A percentile compares a stretch with the other conserved stretches of the same genome.
Conservation (phyloP, 768 basidiomycete genomes). For the Imleria badia region DNA sequence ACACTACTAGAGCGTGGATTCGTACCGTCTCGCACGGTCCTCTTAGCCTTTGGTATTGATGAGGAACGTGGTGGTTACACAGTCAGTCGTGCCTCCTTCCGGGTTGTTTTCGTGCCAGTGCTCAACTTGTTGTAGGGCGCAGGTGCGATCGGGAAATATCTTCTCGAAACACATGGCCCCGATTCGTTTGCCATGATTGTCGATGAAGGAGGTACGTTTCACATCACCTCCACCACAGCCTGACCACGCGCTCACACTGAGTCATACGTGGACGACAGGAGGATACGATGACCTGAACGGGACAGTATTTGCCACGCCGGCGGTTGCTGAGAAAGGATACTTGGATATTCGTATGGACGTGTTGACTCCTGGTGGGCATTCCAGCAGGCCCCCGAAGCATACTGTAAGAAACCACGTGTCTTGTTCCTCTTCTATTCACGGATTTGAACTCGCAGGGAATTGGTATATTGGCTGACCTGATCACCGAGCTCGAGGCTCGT, state of each 20-base stretch:
- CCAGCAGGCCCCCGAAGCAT: conserved; percentile 51
- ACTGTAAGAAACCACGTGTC: conserved; percentile 36
- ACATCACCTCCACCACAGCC: not conserved
- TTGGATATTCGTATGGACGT: conserved; percentile 43
- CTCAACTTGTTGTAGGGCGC: conserved; percentile 39
- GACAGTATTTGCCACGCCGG: conserved; percentile 31
- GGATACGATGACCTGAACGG: conserved; percentile 30
- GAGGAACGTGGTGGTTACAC: conserved; percentile 42
- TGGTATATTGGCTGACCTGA: conserved; percentile 49
- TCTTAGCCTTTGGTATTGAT: conserved; percentile 44
- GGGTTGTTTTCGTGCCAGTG: not conserved
- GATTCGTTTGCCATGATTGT: conserved; percentile 53
- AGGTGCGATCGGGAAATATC: conserved; percentile 34
- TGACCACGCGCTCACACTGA: not conserved
- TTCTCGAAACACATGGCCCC: conserved; percentile 48
- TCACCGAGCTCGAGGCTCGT: conserved; percentile 47
- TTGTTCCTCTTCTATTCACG: not conserved
- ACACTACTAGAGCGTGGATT: conserved; percentile 30
- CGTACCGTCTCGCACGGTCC: conserved; percentile 29
- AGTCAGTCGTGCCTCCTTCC: conserved; percentile 25
- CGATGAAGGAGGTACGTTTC: conserved; percentile 52
- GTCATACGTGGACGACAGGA: conserved; percentile 17
- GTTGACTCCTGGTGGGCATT: conserved; percentile 52
- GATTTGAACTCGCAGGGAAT: conserved; percentile 34
- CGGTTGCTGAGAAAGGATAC: conserved; percentile 44